Percentiles rank a stretch among this genome's conserved stretches.
phyloP scores from a whole-genome alignment of 1,284 basidiomycete genomes.

The Hypsizygus ulmarius region DNA sequence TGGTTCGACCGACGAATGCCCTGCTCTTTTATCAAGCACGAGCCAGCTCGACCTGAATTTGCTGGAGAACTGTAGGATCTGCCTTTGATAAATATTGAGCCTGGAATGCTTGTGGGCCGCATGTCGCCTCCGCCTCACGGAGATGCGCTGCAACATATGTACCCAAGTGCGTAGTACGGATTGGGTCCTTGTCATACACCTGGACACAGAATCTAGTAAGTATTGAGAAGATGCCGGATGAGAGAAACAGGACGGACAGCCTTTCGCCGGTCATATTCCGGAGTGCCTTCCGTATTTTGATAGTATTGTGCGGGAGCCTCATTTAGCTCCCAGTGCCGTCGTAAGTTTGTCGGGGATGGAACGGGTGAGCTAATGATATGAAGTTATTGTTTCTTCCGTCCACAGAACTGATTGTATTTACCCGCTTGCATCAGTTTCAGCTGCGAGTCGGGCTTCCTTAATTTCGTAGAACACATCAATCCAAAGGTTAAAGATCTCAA shows the following conservation, averaged over 20 bases:
- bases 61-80: conserved; percentile 67
- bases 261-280: conserved; percentile 69
- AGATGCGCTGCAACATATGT: conserved; percentile 55
- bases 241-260: conserved; percentile 40
- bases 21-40: conserved; percentile 2
- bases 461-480: conserved; percentile 87
- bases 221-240: neutral
- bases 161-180: conserved; percentile 60
- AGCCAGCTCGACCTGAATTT: conserved; percentile 57
- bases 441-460: conserved; percentile 58
- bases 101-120: conserved; percentile 58
- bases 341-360: conserved; percentile 38
- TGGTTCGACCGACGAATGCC: neutral
- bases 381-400: neutral
- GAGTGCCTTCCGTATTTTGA: conserved; percentile 57
- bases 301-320: conserved; percentile 55
- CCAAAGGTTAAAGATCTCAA: conserved; percentile 86
- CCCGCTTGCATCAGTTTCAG: conserved; percentile 32
- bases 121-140: conserved; percentile 56
- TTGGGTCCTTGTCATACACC: conserved; percentile 68
- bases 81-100: conserved; percentile 57
- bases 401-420: conserved; percentile 15
- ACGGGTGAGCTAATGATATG: conserved; percentile 11
- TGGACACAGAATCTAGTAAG: conserved; percentile 26
- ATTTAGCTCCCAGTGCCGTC: conserved; percentile 66